Base-by-base conservation (phyloP, 2,329 filamentous ascomycete genomes). In the Pezicula carpinea region DNA sequence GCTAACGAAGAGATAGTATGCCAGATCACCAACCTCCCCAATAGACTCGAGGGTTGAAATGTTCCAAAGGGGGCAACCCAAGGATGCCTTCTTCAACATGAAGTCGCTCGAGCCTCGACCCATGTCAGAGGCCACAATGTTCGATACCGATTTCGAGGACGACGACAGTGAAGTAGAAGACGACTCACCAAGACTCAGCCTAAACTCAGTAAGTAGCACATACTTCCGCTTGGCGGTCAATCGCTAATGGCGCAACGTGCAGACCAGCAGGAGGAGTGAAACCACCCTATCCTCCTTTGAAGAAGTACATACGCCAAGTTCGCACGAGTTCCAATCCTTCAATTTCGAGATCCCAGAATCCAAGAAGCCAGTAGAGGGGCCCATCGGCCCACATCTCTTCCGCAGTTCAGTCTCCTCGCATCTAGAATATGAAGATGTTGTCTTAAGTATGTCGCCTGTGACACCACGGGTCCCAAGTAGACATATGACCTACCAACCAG, bases 281-380 rank as follows among this genome's bases (percentile, higher is more conserved):
- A 92, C 89, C 3, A 95, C 91, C 2, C 74, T 93, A 32, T 95
- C 90, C 6, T 92, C 89, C 1, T 90, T 87, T 59, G 89, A 95
- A 60, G 90, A 95, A 64, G 77, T 83, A 3, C 80, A 81, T 23
- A 96, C 91, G 21, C 91, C 91, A 15, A 78, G 80, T 52, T 85
- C 85, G 39, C 77, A 71, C 58, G 74, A 79, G 53, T 76, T 80
- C 51, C 75, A 75, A 52, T 73, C 74, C 22, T 88, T 83, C 59
- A 74, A 80, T 43, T 76, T 84, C 54, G 76, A 82, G 38, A 69
- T 77, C 50, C 75, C 78, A 49, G 65, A 76, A n/a, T 58, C 68
- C 34, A 60, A 60, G 49, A 85, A 85, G 65, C 75, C 83, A 26
- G 82, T 92, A 6, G 78, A 89, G 63, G 91, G 91, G 1, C 91